A percentile compares a stretch with the other conserved stretches of the same genome.
Evolutionary conservation across 169 alveolate genomes (phyloP).

Genomic region (Blepharisma undulans): DNA sequence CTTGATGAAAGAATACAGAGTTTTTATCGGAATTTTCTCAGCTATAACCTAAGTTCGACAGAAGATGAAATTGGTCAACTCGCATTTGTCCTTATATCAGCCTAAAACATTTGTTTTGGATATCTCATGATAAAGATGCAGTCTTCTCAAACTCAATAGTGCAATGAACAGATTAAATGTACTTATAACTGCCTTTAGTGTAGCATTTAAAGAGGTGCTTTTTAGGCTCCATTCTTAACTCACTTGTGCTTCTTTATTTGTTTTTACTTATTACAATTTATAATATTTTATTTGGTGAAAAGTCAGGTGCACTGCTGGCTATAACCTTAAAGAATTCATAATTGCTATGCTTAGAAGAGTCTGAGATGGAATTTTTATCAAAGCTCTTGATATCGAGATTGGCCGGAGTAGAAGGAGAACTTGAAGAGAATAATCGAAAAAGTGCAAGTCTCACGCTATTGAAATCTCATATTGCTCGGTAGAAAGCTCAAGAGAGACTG

Average conservation of each 20-base stretch:
- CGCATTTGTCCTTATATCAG: conserved; percentile 87
- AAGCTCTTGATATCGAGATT: conserved; percentile 93
- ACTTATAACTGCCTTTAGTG: conserved; percentile 77
- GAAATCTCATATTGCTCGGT: too few relatives aligned
- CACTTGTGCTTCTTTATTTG: conserved; percentile 80
- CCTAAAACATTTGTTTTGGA: conserved; percentile 90
- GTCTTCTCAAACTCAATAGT: conserved; percentile 81
- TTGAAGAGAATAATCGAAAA: conserved; percentile 91
- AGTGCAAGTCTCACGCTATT: too few relatives aligned
- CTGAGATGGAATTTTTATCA: conserved; percentile 94
- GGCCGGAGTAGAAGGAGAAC: conserved; percentile 90
- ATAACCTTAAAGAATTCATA: conserved; percentile 89
- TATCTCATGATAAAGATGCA: conserved; percentile 89
- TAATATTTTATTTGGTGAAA: conserved; percentile 43
- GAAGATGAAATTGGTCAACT: conserved; percentile 67
- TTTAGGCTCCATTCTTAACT: conserved; percentile 87
- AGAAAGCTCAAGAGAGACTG: too few relatives aligned
- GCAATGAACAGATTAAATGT: conserved; percentile 64
- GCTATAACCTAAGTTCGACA: conserved; percentile 59
- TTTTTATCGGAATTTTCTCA: conserved; percentile 83
- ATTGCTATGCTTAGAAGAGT: conserved; percentile 92
- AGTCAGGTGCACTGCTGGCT: conserved; percentile 81
- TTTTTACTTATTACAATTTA: conserved; percentile 62
- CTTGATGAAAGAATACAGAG: conserved; percentile 84
- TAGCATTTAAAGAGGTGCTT: conserved; percentile 88